These are phyloP conservation scores for Phialemonium atrogriseum DNA, from an alignment of 2,329 filamentous ascomycete species.

Conservation along the genomic window DNA sequence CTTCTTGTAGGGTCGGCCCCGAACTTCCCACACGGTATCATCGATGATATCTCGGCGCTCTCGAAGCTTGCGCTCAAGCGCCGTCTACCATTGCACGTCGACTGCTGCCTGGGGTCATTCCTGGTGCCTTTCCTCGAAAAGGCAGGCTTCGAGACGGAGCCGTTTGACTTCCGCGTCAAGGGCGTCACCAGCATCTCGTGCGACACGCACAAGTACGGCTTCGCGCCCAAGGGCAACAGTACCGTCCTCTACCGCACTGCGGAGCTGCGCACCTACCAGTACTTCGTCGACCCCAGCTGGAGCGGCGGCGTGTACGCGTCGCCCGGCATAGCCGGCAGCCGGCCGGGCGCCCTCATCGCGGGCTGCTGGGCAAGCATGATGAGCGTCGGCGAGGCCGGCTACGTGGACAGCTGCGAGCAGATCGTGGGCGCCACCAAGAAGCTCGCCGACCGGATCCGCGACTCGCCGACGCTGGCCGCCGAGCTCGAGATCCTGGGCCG, in stretches of 20 bases:
- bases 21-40: conserved; percentile 97
- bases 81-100: conserved; percentile 83
- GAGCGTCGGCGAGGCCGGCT: conserved; percentile 78
- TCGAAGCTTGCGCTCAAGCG: conserved; percentile 74
- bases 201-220: conserved; percentile 98
- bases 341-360: conserved; percentile 88
- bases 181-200: conserved; percentile 94
- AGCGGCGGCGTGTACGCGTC: conserved; percentile 92
- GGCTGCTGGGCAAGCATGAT: conserved; percentile 93
- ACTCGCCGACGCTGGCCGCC: conserved; percentile 56
- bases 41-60: conserved; percentile 83
- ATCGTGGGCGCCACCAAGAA: conserved; percentile 85
- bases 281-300: conserved; percentile 95
- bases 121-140: conserved; percentile 84
- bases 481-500: conserved; percentile 77
- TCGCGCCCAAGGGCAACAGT: conserved; percentile 95
- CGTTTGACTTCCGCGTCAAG: conserved; percentile 88
- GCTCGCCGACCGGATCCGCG: conserved; percentile 65
- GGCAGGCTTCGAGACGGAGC: conserved; percentile 82
- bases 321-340: conserved; percentile 82
- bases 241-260: conserved; percentile 83
- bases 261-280: conserved; percentile 77
- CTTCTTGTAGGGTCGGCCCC: conserved; percentile 90
- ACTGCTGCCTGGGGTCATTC: conserved; percentile 96
- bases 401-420: conserved; percentile 75